phyloP scores from a whole-genome alignment of 2,329 filamentous ascomycete species.

The Polytolypa hystricis region DNA sequence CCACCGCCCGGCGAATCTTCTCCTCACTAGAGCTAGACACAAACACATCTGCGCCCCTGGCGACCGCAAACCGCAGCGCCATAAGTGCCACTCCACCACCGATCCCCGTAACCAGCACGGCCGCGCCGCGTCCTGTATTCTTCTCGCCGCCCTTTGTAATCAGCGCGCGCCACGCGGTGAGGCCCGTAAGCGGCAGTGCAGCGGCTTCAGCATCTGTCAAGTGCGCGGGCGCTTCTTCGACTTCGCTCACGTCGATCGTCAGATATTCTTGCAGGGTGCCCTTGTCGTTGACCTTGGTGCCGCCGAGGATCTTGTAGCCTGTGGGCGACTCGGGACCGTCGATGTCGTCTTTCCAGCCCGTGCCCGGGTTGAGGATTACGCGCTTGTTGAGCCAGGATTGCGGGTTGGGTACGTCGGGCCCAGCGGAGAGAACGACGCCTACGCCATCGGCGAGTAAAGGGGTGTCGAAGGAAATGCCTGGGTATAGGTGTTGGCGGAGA shows the following conservation, averaged over 20 bases:
- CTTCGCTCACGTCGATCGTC: slow-evolving; percentile 55
- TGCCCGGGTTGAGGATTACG: slow-evolving; percentile 67
- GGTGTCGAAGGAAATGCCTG: slow-evolving; percentile 64
- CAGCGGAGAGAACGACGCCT: slow-evolving; percentile 58
- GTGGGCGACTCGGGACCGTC: slow-evolving; percentile 56
- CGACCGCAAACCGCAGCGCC: slow-evolving; percentile 67
- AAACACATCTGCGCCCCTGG: slow-evolving; percentile 63
- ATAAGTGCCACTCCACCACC: slow-evolving; percentile 84
- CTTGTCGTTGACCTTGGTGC: slow-evolving; percentile 50
- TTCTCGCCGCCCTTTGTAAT: slow-evolving; percentile 62
- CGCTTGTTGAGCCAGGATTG: slow-evolving; percentile 50
- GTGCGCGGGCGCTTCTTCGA: slow-evolving; percentile 66
- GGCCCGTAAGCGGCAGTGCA: slow-evolving; percentile 69
- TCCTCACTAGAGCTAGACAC: slow-evolving; percentile 64
- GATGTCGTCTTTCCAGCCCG: slow-evolving; percentile 62
- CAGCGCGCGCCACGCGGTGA: slow-evolving; percentile 81
- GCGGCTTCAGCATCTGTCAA: slow-evolving; percentile 65
- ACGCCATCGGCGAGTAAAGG: slow-evolving; percentile 76
- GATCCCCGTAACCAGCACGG: slow-evolving; percentile 80
- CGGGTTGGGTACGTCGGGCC: slow-evolving; percentile 42
- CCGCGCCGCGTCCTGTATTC: slow-evolving; percentile 46
- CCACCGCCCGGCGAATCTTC: slow-evolving; percentile 61
- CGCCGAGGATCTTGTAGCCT: slow-evolving; percentile 36
- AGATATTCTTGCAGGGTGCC: slow-evolving; percentile 70
- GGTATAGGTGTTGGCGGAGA: slow-evolving; percentile 85